A percentile compares a stretch with the other conserved stretches of the same genome.
Evolutionary conservation across 352 stramenopile species (phyloP).

Genomic region (Phytophthora ohioensis): DNA sequence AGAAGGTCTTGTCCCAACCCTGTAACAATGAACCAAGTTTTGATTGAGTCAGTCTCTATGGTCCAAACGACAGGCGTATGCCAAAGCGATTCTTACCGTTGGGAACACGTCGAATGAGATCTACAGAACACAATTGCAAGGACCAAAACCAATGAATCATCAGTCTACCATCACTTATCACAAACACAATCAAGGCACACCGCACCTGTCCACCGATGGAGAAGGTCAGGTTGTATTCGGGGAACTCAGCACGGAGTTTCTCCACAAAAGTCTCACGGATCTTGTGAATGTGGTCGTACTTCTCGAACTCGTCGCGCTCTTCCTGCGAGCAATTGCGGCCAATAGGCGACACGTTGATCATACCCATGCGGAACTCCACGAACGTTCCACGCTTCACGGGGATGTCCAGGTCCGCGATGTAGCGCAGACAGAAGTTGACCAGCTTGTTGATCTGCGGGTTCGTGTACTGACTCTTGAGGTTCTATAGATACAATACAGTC

Average conservation of each 20-base stretch:
- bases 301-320: slow-evolving; percentile 98
- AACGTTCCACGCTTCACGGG: slow-evolving; percentile 99
- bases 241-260: slow-evolving; percentile 95
- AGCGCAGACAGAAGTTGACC: slow-evolving; percentile 97
- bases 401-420: slow-evolving; percentile 95
- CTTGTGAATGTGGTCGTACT: slow-evolving; percentile 95
- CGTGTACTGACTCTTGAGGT: slow-evolving; percentile 94
- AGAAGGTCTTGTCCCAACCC: slow-evolving; percentile 99
- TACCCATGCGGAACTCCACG: slow-evolving; percentile 98
- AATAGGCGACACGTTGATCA: slow-evolving; percentile 99
- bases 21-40: slow-evolving; percentile 23
- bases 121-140: slow-evolving; percentile 24
- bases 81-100: slow-evolving; percentile 29
- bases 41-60: background rate
- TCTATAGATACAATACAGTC: slow-evolving; percentile 53
- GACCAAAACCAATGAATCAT: background rate
- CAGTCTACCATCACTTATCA: background rate
- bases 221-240: slow-evolving; percentile 96
- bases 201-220: slow-evolving; percentile 96
- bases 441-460: slow-evolving; percentile 98
- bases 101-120: slow-evolving; percentile 99
- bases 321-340: slow-evolving; percentile 98
- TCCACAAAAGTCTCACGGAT: slow-evolving; percentile 97
- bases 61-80: background rate
- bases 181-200: background rate